Evolutionary conservation across 2,329 filamentous ascomycete species (phyloP).

Genomic region (Trichoderma atroviride): DNA sequence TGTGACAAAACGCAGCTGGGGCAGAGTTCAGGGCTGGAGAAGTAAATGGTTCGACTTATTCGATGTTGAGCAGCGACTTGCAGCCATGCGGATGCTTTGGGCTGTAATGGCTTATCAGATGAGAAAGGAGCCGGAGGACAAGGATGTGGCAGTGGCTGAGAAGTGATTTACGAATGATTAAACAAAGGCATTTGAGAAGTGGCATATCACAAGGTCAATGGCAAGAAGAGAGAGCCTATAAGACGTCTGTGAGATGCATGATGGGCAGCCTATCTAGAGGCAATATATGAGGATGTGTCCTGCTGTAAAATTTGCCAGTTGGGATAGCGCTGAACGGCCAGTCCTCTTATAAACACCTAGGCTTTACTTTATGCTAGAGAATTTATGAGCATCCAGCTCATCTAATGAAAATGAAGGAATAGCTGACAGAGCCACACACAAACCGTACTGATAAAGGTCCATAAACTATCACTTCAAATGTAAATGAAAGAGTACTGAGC

Average conservation of each 20-base stretch:
- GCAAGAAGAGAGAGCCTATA: neutral
- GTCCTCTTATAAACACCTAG: neutral
- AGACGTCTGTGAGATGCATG: neutral
- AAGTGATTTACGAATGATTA: slow-evolving; percentile 8
- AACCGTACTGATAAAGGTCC: neutral
- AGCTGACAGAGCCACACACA: neutral
- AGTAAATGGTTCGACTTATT: slow-evolving; percentile 67
- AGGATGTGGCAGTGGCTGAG: slow-evolving; percentile 38
- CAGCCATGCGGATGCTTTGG: slow-evolving; percentile 62
- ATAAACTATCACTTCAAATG: too few relatives aligned
- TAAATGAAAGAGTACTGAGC: too few relatives aligned
- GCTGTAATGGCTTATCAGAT: slow-evolving; percentile 63
- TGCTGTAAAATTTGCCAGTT: neutral
- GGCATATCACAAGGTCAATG: neutral
- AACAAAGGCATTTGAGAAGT: neutral
- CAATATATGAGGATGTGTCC: neutral
- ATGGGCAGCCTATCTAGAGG: neutral
- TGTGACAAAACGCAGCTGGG: slow-evolving; percentile 49
- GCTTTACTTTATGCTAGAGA: neutral
- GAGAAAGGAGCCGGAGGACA: slow-evolving; percentile 44
- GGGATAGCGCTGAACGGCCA: neutral
- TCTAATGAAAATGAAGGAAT: neutral
- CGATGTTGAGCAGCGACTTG: slow-evolving; percentile 54
- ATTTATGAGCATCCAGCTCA: neutral
- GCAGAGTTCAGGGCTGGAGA: slow-evolving; percentile 57